Base-by-base conservation (phyloP, 129 eudicot species). In the Saposhnikovia divaricata region DNA sequence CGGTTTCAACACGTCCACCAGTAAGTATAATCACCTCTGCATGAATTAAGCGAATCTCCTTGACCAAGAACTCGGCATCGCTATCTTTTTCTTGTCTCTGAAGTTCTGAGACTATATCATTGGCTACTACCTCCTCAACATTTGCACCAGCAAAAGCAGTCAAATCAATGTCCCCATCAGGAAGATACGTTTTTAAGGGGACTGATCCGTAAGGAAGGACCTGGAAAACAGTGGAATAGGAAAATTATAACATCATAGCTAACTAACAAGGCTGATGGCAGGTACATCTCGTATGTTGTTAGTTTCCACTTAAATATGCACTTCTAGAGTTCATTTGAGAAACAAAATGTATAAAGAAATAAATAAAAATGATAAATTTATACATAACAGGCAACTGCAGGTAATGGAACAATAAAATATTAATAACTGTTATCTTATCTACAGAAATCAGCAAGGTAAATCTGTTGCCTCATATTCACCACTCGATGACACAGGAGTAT, bases 121-220 rank as follows among this genome's bases (percentile, higher is more conserved):
- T 80, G 16, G 88, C 92, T 69, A 96, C 85, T 6, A 63, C 57
- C 76, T 93, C 90, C 77, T 88, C 94, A 23, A 83, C 68, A 76
- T n/a, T 85, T 80, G 84, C 84, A 86, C 93, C 91, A 77, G 89
- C 88, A 85, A 90, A 90, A 11, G 87, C 95, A 74, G 97, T 96
- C 76, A 96, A 81, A 82, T 96, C 99, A 69, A 96, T 92, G 80
- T 96, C 99, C 78, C 99, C 99, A 77, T 96, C 99, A n/a, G 99
- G 98, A 77, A 96, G 97, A 84, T 90, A 96, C 9, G 99, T 96
- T 80, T 88, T 96, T 45, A 96, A 80, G 1, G 99, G 99, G 23
- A 96, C 99, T 13, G 99, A 96, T 37, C 99, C 99, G 80, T 90
- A 96, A 57, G 98, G 89, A 71, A 96, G 86, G 16, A 92, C 97